These are phyloP conservation scores for Amniculicola lignicola DNA, from an alignment of 495 filamentous ascomycete species.

Conservation along the genomic window DNA sequence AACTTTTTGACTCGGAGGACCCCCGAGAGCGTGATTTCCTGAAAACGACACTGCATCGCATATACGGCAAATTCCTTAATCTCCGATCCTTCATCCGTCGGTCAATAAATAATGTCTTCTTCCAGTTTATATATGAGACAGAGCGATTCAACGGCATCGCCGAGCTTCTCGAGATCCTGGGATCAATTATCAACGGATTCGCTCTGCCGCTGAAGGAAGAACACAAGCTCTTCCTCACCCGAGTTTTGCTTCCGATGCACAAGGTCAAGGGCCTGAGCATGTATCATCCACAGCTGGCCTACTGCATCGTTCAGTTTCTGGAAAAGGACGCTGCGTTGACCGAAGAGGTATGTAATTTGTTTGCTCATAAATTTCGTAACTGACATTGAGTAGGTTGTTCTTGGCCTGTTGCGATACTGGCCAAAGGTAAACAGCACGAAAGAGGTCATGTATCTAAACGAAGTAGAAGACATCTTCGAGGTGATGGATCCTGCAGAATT, in stretches of 20 bases:
- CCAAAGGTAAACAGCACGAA: slow-evolving; percentile 99
- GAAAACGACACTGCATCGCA: slow-evolving; percentile 96
- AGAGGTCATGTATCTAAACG: slow-evolving; percentile 99
- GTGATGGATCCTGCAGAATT: slow-evolving; percentile 99
- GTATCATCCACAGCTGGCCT: slow-evolving; percentile 98
- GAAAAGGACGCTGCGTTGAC: slow-evolving; percentile 97
- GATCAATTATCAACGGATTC: slow-evolving; percentile 99
- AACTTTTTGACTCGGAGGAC: slow-evolving; percentile 98
- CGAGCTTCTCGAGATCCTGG: slow-evolving; percentile 92
- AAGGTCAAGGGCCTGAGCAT: slow-evolving; percentile 99
- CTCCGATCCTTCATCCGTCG: slow-evolving; percentile 93
- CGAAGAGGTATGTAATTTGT: slow-evolving; percentile 71
- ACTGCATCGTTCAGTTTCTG: slow-evolving; percentile 98
- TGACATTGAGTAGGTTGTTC: slow-evolving; percentile 65
- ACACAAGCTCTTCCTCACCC: slow-evolving; percentile 95
- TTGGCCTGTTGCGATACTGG: slow-evolving; percentile 94
- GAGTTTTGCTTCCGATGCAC: slow-evolving; percentile 88
- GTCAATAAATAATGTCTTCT: slow-evolving; percentile 99
- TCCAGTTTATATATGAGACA: slow-evolving; percentile 98
- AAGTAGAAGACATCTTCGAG: slow-evolving; percentile 99
- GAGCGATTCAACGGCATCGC: slow-evolving; percentile 98
- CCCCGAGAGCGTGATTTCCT: slow-evolving; percentile 95
- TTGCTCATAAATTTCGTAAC: background rate
- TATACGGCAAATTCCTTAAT: slow-evolving; percentile 99
- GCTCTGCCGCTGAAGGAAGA: slow-evolving; percentile 96